Percentiles rank a stretch among this genome's conserved stretches.
Evolutionary conservation across 1,139 yeast genomes (phyloP).

Genomic region (Saccharomyces hybrid): DNA sequence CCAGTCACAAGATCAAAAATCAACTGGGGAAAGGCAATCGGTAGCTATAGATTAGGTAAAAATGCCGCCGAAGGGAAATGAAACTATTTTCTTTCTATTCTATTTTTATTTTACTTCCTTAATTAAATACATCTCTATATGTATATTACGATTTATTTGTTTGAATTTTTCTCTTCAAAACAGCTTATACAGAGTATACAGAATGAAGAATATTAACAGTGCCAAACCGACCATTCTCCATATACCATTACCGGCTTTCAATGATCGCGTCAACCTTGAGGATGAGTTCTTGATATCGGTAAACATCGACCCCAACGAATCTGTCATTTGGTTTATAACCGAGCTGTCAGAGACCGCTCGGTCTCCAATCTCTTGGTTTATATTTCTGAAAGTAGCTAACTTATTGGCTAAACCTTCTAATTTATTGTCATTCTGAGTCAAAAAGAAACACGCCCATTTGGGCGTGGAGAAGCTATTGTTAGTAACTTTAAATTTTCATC

Average conservation of each 20-base stretch:
- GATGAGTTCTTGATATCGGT: slow-evolving; percentile 60
- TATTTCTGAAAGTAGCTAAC: slow-evolving; percentile 50
- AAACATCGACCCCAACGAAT: slow-evolving; percentile 54
- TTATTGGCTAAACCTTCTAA: slow-evolving; percentile 55
- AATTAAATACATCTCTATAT: neutral
- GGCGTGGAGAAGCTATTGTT: neutral
- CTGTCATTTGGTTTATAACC: slow-evolving; percentile 49
- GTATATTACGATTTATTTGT: neutral
- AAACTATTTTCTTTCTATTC: neutral
- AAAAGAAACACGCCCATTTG: neutral
- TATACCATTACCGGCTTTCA: slow-evolving; percentile 49
- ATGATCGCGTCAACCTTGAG: slow-evolving; percentile 53
- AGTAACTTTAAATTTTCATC: neutral
- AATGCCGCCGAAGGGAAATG: slow-evolving; percentile 51
- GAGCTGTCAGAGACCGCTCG: slow-evolving; percentile 52
- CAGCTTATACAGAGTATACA: slow-evolving; percentile 60
- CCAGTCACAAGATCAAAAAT: slow-evolving; percentile 89
- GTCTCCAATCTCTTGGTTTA: slow-evolving; percentile 56
- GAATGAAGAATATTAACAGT: slow-evolving; percentile 51
- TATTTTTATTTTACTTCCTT: neutral
- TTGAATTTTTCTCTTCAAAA: slow-evolving; percentile 25
- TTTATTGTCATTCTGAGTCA: slow-evolving; percentile 46
- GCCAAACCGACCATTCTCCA: slow-evolving; percentile 54
- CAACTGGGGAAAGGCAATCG: slow-evolving; percentile 93
- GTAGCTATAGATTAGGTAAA: slow-evolving; percentile 79